A percentile compares a stretch with the other conserved stretches of the same genome.
phyloP scores from a whole-genome alignment of 495 filamentous ascomycete genomes.

The Aspergillus sparsus region DNA sequence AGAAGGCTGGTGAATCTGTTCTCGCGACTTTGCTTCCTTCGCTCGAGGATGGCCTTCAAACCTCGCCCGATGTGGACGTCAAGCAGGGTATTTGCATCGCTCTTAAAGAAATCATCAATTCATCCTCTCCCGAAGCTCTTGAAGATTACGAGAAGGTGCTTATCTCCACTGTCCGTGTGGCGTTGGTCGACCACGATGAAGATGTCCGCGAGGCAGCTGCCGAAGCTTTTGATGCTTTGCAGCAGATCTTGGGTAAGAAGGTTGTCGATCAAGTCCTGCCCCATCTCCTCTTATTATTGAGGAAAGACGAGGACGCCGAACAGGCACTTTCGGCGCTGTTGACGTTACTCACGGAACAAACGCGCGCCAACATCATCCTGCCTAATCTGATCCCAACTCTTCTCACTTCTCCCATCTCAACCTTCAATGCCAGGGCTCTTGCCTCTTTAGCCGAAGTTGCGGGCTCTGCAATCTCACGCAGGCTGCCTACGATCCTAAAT shows the following conservation, averaged over 20 bases:
- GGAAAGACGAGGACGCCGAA: slow-evolving; percentile 81
- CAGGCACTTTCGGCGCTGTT: slow-evolving; percentile 90
- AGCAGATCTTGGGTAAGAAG: slow-evolving; percentile 89
- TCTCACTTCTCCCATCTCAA: slow-evolving; percentile 82
- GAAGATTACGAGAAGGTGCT: slow-evolving; percentile 95
- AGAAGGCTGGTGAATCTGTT: slow-evolving; percentile 93
- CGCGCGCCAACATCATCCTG: slow-evolving; percentile 91
- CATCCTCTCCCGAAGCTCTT: slow-evolving; percentile 84
- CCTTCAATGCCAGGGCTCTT: slow-evolving; percentile 91
- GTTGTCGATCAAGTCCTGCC: slow-evolving; percentile 94
- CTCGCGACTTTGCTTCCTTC: slow-evolving; percentile 84
- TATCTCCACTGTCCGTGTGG: slow-evolving; percentile 90
- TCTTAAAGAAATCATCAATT: slow-evolving; percentile 85
- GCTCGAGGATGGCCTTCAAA: slow-evolving; percentile 88
- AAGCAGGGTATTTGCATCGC: slow-evolving; percentile 98
- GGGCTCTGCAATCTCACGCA: slow-evolving; percentile 81
- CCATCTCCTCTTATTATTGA: slow-evolving; percentile 81
- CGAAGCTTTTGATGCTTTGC: slow-evolving; percentile 93
- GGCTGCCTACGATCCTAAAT: slow-evolving; percentile 86
- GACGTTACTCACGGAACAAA: slow-evolving; percentile 89
- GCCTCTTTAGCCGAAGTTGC: slow-evolving; percentile 92
- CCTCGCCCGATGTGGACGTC: slow-evolving; percentile 85
- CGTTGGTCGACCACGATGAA: slow-evolving; percentile 82
- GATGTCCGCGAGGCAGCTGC: slow-evolving; percentile 95
- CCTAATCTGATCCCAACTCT: slow-evolving; percentile 94